Conservation (phyloP, 2,329 filamentous ascomycete species). For the Blastomyces gilchristii region DNA sequence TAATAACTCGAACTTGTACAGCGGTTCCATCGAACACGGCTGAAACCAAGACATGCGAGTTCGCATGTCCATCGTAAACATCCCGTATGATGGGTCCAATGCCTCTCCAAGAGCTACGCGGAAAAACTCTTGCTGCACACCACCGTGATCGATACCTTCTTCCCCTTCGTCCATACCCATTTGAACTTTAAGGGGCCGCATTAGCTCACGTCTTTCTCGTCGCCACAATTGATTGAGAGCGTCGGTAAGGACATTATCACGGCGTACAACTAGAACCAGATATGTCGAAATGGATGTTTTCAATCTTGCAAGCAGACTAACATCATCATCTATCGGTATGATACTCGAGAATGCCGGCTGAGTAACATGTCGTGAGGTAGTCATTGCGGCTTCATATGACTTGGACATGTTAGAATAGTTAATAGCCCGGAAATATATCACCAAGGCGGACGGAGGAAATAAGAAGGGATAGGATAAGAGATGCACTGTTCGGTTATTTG, state of each 20-base stretch:
- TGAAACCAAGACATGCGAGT: conserved; percentile 83
- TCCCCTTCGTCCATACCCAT: conserved; percentile 75
- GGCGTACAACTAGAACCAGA: conserved; percentile 57
- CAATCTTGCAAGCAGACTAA: conserved; percentile 52
- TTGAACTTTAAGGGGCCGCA: conserved; percentile 78
- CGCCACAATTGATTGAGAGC: conserved; percentile 84
- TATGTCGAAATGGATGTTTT: conserved; percentile 60
- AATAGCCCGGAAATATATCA: conserved; percentile 77
- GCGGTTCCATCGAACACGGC: conserved; percentile 66
- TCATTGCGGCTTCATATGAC: conserved; percentile 58
- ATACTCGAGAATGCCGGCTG: conserved; percentile 34
- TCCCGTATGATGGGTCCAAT: conserved; percentile 63
- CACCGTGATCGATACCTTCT: conserved; percentile 84
- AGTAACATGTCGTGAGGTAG: conserved; percentile 37
- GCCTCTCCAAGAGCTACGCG: conserved; percentile 70
- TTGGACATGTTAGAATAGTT: conserved; percentile 81
- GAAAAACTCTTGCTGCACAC: conserved; percentile 96
- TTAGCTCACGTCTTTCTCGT: conserved; percentile 67
- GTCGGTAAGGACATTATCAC: conserved; percentile 59
- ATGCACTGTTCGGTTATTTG: conserved; percentile 57
- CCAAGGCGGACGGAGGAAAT: conserved; percentile 60
- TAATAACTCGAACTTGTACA: conserved; percentile 84
- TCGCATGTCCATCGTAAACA: conserved; percentile 65
- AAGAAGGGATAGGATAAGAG: conserved; percentile 72
- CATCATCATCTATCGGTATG: conserved; percentile 45